These are phyloP conservation scores for Uronychia setigera DNA, from an alignment of 73 alveolate species.

Conservation along the genomic window DNA sequence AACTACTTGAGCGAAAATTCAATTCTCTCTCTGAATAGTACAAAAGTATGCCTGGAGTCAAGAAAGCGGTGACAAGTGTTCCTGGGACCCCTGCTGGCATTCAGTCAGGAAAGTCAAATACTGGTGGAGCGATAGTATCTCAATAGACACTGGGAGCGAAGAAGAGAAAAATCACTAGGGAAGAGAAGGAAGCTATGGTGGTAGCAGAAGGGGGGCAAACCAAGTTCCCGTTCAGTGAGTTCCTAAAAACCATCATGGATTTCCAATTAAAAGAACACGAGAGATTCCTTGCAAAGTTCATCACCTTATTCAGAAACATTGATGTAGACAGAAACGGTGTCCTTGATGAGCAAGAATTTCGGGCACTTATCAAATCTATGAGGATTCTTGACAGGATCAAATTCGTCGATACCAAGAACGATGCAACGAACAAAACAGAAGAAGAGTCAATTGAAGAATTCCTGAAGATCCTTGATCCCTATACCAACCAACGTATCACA, in stretches of 20 bases:
- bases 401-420: background rate
- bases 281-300: constrained; percentile 86
- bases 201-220: constrained; percentile 45
- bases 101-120: too few relatives aligned
- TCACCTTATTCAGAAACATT: constrained; percentile 70
- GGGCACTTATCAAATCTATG: constrained; percentile 69
- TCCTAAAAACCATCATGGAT: constrained; percentile 80
- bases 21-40: too few relatives aligned
- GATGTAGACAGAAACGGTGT: constrained; percentile 93
- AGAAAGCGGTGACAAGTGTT: too few relatives aligned
- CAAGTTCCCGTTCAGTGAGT: constrained; percentile 28
- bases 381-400: background rate
- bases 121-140: too few relatives aligned
- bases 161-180: constrained; percentile 53
- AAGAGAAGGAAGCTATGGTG: constrained; percentile 52
- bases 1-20: too few relatives aligned
- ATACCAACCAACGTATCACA: constrained; percentile 70
- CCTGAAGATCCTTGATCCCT: constrained; percentile 77
- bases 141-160: too few relatives aligned
- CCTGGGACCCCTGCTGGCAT: too few relatives aligned
- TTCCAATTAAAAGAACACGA: constrained; percentile 95
- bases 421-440: background rate
- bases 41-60: too few relatives aligned
- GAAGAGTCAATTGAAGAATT: constrained; percentile 33
- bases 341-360: constrained; percentile 85